Conservation (phyloP, 306 rosid genomes). For the Castanopsis chinensis region DNA sequence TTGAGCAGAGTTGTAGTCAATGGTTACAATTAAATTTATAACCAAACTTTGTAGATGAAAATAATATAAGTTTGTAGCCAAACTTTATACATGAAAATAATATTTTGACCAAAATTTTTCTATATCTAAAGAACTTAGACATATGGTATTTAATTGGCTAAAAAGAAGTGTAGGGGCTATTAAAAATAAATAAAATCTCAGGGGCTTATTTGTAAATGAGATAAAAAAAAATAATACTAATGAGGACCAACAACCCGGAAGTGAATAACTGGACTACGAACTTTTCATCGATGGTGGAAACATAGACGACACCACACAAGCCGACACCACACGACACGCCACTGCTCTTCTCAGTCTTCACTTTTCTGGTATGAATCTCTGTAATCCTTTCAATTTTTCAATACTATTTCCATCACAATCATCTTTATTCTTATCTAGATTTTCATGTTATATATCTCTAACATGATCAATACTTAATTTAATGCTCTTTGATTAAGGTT, state of each 20-base stretch:
- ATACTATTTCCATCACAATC: neutral
- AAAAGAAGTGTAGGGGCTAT: too few species aligned
- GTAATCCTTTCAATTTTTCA: neutral
- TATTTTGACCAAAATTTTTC: too few species aligned
- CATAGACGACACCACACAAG: conserved; percentile 31
- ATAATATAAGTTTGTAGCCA: too few species aligned
- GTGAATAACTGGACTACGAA: neutral
- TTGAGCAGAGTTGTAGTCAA: too few species aligned
- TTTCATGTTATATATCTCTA: neutral
- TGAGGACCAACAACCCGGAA: neutral
- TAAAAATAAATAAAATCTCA: neutral
- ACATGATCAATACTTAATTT: neutral
- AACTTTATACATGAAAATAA: too few species aligned
- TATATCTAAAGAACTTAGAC: too few species aligned
- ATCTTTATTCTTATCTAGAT: neutral
- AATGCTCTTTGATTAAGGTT: conserved; percentile 2
- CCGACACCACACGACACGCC: neutral
- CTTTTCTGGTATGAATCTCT: conserved; percentile 26
- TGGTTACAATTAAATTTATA: accelerated
- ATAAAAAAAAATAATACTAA: neutral
- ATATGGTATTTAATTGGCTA: too few species aligned
- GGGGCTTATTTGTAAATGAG: neutral
- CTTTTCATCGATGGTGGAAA: conserved; percentile 9
- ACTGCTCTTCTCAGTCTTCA: neutral
- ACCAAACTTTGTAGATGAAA: too few species aligned